phyloP scores from a whole-genome alignment of 2,329 filamentous ascomycete species.

The Anthostomella pinea region DNA sequence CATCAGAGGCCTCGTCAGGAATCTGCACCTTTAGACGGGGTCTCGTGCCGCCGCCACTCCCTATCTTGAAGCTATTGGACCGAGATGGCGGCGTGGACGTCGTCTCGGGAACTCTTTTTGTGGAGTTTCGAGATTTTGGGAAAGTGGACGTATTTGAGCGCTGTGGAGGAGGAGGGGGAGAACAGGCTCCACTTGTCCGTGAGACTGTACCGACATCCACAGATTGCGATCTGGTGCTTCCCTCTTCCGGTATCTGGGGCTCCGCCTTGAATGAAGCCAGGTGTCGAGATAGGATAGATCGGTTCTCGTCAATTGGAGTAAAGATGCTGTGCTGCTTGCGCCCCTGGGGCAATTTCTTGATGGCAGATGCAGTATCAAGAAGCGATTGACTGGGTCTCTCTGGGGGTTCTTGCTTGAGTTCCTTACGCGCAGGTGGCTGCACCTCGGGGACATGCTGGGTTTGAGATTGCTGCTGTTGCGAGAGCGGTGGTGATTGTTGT shows the following conservation, averaged over 20 bases:
- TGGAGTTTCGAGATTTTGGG: constrained; percentile 47
- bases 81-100: constrained; percentile 69
- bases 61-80: constrained; percentile 70
- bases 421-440: constrained; percentile 47
- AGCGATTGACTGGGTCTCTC: constrained; percentile 45
- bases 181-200: constrained; percentile 48
- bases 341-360: constrained; percentile 66
- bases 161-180: constrained; percentile 52
- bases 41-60: constrained; percentile 61
- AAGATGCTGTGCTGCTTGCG: constrained; percentile 91
- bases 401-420: constrained; percentile 46
- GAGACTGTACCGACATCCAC: constrained; percentile 60
- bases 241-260: constrained; percentile 40
- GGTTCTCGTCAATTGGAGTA: constrained; percentile 91
- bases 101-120: constrained; percentile 63
- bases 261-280: constrained; percentile 65
- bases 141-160: constrained; percentile 50
- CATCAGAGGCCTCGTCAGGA: constrained; percentile 82
- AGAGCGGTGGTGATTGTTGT: constrained; percentile 29
- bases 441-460: constrained; percentile 37
- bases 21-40: constrained; percentile 92
- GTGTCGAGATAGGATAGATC: constrained; percentile 84
- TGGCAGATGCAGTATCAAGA: constrained; percentile 49
- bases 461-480: constrained; percentile 22
- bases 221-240: constrained; percentile 56